Conservation (phyloP, 164 flowering plant genomes). For the Pachysandra terminalis region DNA sequence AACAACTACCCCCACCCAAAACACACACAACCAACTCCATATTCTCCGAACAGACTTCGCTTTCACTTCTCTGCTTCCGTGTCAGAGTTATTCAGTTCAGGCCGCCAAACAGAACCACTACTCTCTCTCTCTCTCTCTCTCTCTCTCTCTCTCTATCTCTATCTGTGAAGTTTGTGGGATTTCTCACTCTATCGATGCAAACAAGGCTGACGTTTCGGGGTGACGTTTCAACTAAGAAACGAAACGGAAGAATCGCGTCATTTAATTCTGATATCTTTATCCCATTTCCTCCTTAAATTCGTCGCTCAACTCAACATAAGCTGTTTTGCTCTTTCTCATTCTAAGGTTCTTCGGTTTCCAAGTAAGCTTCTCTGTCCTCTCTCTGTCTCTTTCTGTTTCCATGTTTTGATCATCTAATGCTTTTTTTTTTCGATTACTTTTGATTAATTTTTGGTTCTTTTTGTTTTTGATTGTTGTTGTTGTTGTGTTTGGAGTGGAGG, state of each 20-base stretch:
- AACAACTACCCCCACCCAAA: too few relatives aligned
- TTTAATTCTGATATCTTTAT: neutral
- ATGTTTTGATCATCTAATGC: neutral
- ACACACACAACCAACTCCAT: too few relatives aligned
- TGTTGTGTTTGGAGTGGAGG: neutral
- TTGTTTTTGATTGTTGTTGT: slow-evolving; percentile 1
- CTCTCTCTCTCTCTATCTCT: neutral
- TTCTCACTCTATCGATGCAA: neutral
- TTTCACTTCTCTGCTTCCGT: too few relatives aligned
- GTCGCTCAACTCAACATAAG: neutral
- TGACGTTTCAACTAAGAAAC: too few relatives aligned
- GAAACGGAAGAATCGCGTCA: neutral
- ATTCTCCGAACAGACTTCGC: too few relatives aligned
- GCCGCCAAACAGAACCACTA: neutral
- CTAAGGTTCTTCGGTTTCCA: neutral
- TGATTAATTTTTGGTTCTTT: neutral
- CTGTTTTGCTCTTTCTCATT: neutral
- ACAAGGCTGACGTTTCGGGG: neutral
- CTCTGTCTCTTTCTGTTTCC: neutral
- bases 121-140: neutral
- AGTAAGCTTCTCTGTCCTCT: neutral
- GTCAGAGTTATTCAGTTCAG: too few relatives aligned
- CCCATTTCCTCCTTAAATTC: neutral
- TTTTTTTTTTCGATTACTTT: neutral
- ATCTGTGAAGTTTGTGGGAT: neutral